Base-by-base conservation (phyloP, 116 monocot genomes). In the Iris pallida region DNA sequence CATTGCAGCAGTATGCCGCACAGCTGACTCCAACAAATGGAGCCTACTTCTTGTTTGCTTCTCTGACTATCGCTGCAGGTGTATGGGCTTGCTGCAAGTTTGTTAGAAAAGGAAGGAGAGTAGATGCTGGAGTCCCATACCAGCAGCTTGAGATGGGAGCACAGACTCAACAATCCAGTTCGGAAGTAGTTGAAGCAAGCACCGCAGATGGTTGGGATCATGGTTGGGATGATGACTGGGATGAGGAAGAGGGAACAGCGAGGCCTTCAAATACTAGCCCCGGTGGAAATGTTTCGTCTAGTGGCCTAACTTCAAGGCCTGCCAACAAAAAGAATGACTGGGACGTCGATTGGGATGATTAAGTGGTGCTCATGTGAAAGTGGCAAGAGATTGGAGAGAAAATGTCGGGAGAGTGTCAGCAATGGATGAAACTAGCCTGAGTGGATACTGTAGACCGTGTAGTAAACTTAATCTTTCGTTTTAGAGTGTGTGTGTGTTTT, bases 331-430 rank as follows among this genome's bases (percentile, higher is more conserved):
- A 86, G 55, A 81, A 86, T 75, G 89, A 81, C 0, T 92, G 88
- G 88, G 89, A 88, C 40, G 81, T 69, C 9, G 80, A 88, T 48
- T 92, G 89, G 92, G 92, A 92, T 70, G 89, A 88, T 76, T 92
- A 82, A 30, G 30, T 30, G 30, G 30, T 30, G 30, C 30, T 30
- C 30, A 30, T 30, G 3, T 30, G 30, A 30, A 30, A 30, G 30
- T 30, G 30, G 30, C 2, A 30, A 30, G 30, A 30, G 30, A 30
- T 30, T 30, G 30, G 30, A 30, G 30, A 30, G 3, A 30, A 30
- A 30, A 30, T 30, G 30, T 30, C 30, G 30, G 30, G 30, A 30
- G 30, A 30, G 30, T 30, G 30, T 30, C 30, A 30, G 0, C 30
- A 30, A n/a, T n/a, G n/a, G n/a, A n/a, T n/a, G n/a, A n/a, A n/a